Evolutionary conservation across 202 grass and related monocot species (phyloP).

Genomic region (Setaria italica): DNA sequence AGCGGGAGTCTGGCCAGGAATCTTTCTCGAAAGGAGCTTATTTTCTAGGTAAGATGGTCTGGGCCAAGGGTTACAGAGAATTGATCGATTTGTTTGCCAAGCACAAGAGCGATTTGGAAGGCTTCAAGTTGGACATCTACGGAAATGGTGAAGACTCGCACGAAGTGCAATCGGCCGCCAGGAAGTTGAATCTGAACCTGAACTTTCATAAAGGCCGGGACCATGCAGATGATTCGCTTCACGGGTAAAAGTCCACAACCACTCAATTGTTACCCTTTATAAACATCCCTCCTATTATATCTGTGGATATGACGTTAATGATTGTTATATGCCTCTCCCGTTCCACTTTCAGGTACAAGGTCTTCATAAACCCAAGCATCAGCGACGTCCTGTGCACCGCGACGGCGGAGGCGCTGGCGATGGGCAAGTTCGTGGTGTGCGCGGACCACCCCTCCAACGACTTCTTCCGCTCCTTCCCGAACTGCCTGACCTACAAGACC

Average conservation of each 20-base stretch:
- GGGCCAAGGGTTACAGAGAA: conserved; percentile 92
- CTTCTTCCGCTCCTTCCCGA: conserved; percentile 87
- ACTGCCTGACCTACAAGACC: conserved; percentile 77
- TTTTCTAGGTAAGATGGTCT: conserved; percentile 96
- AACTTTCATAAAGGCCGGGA: conserved; percentile 86
- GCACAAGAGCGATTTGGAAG: conserved; percentile 76
- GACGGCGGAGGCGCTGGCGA: conserved; percentile 84
- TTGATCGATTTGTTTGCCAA: conserved; percentile 77
- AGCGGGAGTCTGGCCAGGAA: conserved; percentile 53
- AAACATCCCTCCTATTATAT: not conserved
- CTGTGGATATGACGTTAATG: not conserved
- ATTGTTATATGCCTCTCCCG: conserved; percentile 13
- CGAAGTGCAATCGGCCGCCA: conserved; percentile 74
- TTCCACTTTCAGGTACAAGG: conserved; percentile 74
- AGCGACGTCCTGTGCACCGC: conserved; percentile 94
- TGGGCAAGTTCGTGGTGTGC: conserved; percentile 95
- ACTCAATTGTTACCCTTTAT: not conserved
- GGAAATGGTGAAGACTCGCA: conserved; percentile 80
- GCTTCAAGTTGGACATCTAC: conserved; percentile 78
- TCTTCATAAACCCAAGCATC: conserved; percentile 93
- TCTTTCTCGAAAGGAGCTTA: conserved; percentile 89
- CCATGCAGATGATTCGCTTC: conserved; percentile 88
- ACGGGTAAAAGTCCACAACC: conserved; percentile 48
- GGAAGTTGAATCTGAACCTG: conserved; percentile 79
- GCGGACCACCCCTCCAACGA: conserved; percentile 94